Percentiles rank a stretch among this genome's conserved stretches.
phyloP scores from a whole-genome alignment of 257 asterid species.

The Leptodermis oblonga region DNA sequence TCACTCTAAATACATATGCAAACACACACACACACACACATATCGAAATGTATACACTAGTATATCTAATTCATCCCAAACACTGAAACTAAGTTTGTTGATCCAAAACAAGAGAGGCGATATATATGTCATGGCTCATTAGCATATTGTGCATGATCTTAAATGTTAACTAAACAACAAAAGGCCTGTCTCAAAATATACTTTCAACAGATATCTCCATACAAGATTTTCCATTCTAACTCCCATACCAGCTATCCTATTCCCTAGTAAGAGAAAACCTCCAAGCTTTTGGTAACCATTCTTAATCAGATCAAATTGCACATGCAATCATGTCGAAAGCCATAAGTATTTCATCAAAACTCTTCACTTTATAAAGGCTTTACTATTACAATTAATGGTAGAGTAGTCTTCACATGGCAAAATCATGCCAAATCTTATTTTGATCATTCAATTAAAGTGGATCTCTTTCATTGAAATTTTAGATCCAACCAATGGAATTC shows the following conservation, averaged over 20 bases:
- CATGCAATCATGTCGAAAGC: background rate
- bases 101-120: background rate
- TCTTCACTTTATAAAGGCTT: background rate
- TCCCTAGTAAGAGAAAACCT: background rate
- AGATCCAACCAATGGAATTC: background rate
- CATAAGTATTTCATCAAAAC: background rate
- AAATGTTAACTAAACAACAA: background rate
- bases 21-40: no score
- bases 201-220: background rate
- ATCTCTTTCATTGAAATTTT: background rate
- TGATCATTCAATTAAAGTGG: background rate
- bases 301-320: background rate
- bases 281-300: background rate
- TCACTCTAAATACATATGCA: background rate
- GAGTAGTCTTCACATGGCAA: background rate
- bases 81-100: background rate
- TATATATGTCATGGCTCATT: background rate
- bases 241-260: background rate
- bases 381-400: background rate
- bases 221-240: background rate
- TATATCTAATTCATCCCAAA: background rate
- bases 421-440: constrained; percentile 6
- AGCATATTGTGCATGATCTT: background rate
- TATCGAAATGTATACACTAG: background rate
- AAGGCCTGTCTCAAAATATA: background rate